These are phyloP conservation scores for Daldinia childiae DNA, from an alignment of 495 filamentous ascomycete genomes.

Conservation along the genomic window DNA sequence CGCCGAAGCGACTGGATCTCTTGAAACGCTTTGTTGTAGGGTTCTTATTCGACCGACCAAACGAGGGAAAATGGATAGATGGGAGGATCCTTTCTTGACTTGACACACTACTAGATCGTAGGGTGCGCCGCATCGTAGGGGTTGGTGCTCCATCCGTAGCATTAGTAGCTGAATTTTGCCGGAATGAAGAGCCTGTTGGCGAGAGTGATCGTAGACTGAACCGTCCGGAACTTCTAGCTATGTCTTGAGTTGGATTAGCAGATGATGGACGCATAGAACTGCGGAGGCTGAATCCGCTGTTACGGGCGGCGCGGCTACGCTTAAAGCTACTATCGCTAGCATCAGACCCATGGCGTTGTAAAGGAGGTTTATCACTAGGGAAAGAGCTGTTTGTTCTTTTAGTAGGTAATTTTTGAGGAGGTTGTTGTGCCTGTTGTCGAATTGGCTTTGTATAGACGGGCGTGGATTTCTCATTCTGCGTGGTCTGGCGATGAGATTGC, in stretches of 20 bases:
- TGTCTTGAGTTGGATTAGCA: constrained; percentile 20
- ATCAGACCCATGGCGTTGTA: constrained; percentile 55
- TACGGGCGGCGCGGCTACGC: constrained; percentile 44
- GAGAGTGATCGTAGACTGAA: constrained; percentile 56
- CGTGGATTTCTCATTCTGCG: constrained; percentile 21
- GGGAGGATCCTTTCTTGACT: constrained; percentile 37
- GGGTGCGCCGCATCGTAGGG: constrained; percentile 33
- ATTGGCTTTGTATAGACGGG: constrained; percentile 16
- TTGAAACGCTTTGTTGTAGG: constrained; percentile 29
- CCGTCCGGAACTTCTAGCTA: constrained; percentile 42
- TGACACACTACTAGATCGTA: constrained; percentile 41
- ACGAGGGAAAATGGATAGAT: constrained; percentile 44
- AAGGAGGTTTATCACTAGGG: constrained; percentile 22
- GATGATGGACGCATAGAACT: constrained; percentile 54
- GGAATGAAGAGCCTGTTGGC: constrained; percentile 45
- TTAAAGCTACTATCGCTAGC: constrained; percentile 62
- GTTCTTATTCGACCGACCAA: constrained; percentile 36
- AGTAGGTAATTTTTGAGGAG: constrained; percentile 13
- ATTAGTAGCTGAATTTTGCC: constrained; percentile 32
- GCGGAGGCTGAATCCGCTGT: constrained; percentile 48
- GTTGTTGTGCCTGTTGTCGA: constrained; percentile 5
- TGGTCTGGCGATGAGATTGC: constrained; percentile 29
- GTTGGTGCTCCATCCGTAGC: constrained; percentile 11
- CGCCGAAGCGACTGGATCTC: constrained; percentile 62
- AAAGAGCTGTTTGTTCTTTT: constrained; percentile 24